Base-by-base conservation (phyloP, 371 early-diverging fungal species). In the Mortierella sp. region DNA sequence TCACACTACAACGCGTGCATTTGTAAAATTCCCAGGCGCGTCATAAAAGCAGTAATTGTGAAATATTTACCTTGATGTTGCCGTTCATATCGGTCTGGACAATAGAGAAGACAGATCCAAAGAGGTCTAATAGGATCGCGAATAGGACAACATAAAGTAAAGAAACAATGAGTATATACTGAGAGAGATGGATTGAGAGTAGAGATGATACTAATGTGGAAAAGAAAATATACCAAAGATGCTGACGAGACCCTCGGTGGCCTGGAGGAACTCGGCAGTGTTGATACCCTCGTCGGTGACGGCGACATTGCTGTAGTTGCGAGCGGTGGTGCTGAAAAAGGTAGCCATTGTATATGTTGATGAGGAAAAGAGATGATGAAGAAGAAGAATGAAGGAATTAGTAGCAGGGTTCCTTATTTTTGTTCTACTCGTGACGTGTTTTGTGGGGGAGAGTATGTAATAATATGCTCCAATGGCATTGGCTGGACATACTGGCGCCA, bases 61-160 rank as follows among this genome's bases (percentile, higher is more conserved):
- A 11, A 10, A 11, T 58, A 30, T 63, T 68, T 88, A 96, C 96
- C 76, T 87, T 86, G 71, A 97, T 88, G 87, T 97, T 97, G 73
- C 96, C 97, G 61, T 85, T 90, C 89, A 98, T 95, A 78, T 97
- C 98, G 35, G 85, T 87, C 85, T 96, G 95, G 66, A 98, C 96
- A 14, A 93, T 90, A 30, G 83, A 66, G 79, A 98, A 97, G 1
- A 96, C 96, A 47, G 90, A 70, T 28, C 90, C 91, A 45, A 95
- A 89, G 24, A 90, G 68, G 71, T 94, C 94, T 93, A 83, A 14
- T 59, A 43, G 3, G 10, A 16, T 12, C 28, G 28, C 20, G 32
- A 16, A 47, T 20, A 20, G 22, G 58, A 40, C 32, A 35, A 30
- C 37, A 24, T 64, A 39, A 72, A 37, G n/a, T 37, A 68, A 75